Percentiles rank a stretch among this genome's conserved stretches.
phyloP scores from a whole-genome alignment of 164 flowering plant species.

The Brasenia schreberi region DNA sequence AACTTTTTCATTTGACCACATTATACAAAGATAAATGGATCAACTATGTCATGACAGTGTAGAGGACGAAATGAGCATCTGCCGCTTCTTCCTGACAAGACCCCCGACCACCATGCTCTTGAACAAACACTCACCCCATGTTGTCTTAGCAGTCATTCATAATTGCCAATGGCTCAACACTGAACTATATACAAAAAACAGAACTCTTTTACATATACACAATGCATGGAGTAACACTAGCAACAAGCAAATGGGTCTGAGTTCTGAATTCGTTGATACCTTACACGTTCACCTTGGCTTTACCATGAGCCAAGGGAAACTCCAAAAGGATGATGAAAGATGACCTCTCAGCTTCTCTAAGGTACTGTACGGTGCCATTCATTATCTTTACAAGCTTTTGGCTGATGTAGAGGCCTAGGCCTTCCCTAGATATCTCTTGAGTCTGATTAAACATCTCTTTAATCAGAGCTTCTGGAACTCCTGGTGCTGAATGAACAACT shows the following conservation, averaged over 20 bases:
- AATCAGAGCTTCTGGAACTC: slow-evolving; percentile 59
- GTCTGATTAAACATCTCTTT: slow-evolving; percentile 65
- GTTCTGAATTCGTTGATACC: background rate
- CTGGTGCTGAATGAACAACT: slow-evolving; percentile 76
- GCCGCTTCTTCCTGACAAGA: background rate
- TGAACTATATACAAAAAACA: background rate
- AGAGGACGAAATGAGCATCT: background rate
- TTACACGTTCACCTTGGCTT: slow-evolving; percentile 1
- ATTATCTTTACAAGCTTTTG: slow-evolving; percentile 72
- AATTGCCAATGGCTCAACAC: background rate
- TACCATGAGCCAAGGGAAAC: slow-evolving; percentile 35
- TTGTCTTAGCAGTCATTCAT: background rate
- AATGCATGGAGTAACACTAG: background rate
- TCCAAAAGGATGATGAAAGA: slow-evolving; percentile 57
- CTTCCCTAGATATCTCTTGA: slow-evolving; percentile 54
- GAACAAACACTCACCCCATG: background rate
- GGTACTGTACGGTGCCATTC: slow-evolving; percentile 77
- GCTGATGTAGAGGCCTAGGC: slow-evolving; percentile 61
- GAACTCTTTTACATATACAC: background rate
- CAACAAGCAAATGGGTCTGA: too few relatives aligned
- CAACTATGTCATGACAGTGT: background rate
- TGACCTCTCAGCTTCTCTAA: slow-evolving; percentile 54
- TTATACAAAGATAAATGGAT: background rate
- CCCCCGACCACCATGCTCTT: background rate
- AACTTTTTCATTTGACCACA: background rate